Evolutionary conservation across 139 green algal genomes (phyloP).

Genomic region (Coelastrella sp.): DNA sequence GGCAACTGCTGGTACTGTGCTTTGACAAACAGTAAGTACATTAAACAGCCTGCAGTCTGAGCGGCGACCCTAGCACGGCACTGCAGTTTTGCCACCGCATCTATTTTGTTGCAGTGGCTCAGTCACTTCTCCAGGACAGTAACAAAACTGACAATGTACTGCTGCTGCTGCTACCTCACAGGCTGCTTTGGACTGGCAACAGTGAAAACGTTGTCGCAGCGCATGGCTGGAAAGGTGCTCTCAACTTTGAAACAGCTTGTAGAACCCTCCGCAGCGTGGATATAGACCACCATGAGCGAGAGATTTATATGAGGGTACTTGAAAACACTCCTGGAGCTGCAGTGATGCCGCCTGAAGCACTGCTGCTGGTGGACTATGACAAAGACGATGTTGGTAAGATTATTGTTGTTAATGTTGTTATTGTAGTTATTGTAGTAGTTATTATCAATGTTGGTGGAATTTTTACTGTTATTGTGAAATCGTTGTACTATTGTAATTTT

Average conservation of each 20-base stretch:
- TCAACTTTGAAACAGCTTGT: constrained; percentile 14
- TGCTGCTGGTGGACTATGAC: constrained; percentile 47
- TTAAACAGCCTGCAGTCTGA: too few relatives aligned
- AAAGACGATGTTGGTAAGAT: constrained; percentile 26
- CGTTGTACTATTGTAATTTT: too few relatives aligned
- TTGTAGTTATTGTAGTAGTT: too few relatives aligned
- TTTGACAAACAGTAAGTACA: constrained; percentile 25
- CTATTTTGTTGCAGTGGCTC: too few relatives aligned
- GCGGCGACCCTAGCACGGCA: too few relatives aligned
- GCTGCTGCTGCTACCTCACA: too few relatives aligned
- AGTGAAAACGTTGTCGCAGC: constrained; percentile 8
- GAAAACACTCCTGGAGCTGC: not conserved
- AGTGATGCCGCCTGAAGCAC: not conserved
- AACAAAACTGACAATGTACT: too few relatives aligned
- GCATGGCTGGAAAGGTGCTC: constrained; percentile 29
- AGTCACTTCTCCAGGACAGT: too few relatives aligned
- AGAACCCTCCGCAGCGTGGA: constrained; percentile 15
- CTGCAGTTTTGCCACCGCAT: too few relatives aligned
- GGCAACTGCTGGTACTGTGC: constrained; percentile 20
- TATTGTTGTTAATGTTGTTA: too few relatives aligned
- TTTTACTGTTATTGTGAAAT: too few relatives aligned
- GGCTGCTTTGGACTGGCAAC: constrained; percentile 17
- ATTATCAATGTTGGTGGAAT: too few relatives aligned
- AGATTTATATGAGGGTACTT: constrained; percentile 33
- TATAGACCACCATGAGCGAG: constrained; percentile 3